phyloP scores from a whole-genome alignment of 768 basidiomycete genomes.

The Dentipellis sp. region DNA sequence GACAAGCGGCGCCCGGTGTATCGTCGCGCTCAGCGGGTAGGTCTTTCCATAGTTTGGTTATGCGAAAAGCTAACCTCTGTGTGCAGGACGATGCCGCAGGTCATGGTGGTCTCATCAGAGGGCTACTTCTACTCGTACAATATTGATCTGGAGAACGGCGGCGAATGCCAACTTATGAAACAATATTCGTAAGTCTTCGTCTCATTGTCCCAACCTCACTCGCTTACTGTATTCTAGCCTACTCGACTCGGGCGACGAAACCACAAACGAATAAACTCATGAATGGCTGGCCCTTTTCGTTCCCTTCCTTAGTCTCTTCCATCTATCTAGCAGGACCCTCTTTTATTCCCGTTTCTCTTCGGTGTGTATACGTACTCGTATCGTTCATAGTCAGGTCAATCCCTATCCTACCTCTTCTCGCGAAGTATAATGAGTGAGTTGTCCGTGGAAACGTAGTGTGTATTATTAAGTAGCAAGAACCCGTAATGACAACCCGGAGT shows the following conservation, averaged over 20 bases:
- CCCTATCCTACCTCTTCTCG: too few species aligned
- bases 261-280: slow-evolving; percentile 5
- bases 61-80: background rate
- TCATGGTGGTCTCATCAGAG: slow-evolving; percentile 94
- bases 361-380: too few species aligned
- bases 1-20: slow-evolving; percentile 61
- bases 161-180: slow-evolving; percentile 91
- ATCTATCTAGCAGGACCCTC: too few species aligned
- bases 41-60: background rate
- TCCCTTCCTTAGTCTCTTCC: too few species aligned
- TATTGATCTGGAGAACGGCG: slow-evolving; percentile 93
- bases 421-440: too few species aligned
- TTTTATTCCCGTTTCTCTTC: too few species aligned
- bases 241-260: slow-evolving; percentile 20
- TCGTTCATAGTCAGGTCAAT: too few species aligned
- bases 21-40: slow-evolving; percentile 1
- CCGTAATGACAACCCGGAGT: too few species aligned
- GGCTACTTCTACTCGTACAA: slow-evolving; percentile 94
- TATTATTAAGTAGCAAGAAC: slow-evolving; percentile 13
- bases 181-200: slow-evolving; percentile 62
- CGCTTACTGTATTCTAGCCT: slow-evolving; percentile 10
- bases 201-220: background rate
- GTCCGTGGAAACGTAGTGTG: too few species aligned
- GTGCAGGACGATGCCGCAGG: slow-evolving; percentile 84
- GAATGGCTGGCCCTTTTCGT: too few species aligned